Base-by-base conservation (phyloP, 2,329 filamentous ascomycete genomes). In the Aureobasidium melanogenum region DNA sequence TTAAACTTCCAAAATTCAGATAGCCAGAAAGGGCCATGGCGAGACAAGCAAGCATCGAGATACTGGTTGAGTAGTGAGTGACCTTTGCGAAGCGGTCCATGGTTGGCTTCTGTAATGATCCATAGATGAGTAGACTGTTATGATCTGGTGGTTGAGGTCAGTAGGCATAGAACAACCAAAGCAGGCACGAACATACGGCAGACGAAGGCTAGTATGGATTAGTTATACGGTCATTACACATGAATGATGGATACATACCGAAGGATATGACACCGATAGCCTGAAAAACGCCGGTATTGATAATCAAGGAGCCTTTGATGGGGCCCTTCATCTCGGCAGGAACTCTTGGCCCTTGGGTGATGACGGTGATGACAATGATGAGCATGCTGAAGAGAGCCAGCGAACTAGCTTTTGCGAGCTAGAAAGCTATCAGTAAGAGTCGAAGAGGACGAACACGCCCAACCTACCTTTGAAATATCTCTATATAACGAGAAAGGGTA, bases 181-280 rank as follows among this genome's bases (percentile, higher is more conserved):
- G 0, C 19, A 19, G 9, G 4, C n/a, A 28, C 17, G 10, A 30
- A 51, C 78, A 64, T 80, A 82, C 80, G 85, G 71, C 85, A 88
- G 63, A 88, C 85, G 68, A 88, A 88, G 34, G 85, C 84, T 82
- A 64, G 26, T 52, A 43, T 3, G 47, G 41, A 64, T 78, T 71
- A 80, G 75, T 64, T 62, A 48, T n/a, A 3, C 30, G 32, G 22
- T 41, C 22, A 24, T 26, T 1, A 50, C 17, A n/a, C 12, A 24
- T 5, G 30, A 17, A 32, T 15, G 32, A 19, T 51, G 30, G 24
- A 15, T 32, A 69, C 82, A 50, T 80, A 94, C 89, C 92, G 73
- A 99, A 99, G 5, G 94, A 97, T 68, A 99, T 99, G 19, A 99
- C 93, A 34, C 94, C 94, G 69, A 99, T 91, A 24, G 94, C 93